These are phyloP conservation scores for Cytospora schulzeri DNA, from an alignment of 2,329 filamentous ascomycete species.

Conservation along the genomic window DNA sequence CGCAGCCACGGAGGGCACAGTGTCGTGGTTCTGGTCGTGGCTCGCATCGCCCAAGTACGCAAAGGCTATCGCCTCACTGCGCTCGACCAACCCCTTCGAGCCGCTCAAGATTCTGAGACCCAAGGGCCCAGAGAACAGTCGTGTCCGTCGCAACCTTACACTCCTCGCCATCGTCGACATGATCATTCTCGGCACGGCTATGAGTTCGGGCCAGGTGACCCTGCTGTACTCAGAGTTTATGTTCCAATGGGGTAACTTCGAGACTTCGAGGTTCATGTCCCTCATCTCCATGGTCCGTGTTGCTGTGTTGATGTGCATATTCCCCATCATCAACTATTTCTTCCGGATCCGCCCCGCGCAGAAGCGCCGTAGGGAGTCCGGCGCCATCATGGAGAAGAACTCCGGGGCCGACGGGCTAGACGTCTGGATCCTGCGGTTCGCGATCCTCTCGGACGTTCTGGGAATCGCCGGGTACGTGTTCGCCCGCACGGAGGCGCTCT, in stretches of 20 bases:
- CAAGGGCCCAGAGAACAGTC: conserved; percentile 61
- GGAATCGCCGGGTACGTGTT: conserved; percentile 77
- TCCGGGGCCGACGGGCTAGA: conserved; percentile 78
- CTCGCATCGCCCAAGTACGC: conserved; percentile 29
- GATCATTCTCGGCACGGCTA: conserved; percentile 76
- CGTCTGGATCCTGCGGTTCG: conserved; percentile 71
- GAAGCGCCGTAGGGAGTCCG: conserved; percentile 43
- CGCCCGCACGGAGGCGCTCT: conserved; percentile 61
- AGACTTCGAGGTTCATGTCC: conserved; percentile 80
- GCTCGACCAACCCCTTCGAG: conserved; percentile 67
- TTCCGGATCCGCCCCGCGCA: conserved; percentile 62
- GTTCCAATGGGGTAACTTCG: conserved; percentile 81
- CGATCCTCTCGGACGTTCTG: conserved; percentile 74
- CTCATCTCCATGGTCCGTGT: conserved; percentile 79
- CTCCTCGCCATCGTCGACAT: conserved; percentile 80
- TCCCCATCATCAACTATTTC: conserved; percentile 76
- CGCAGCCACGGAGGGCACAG: conserved; percentile 28
- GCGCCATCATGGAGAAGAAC: conserved; percentile 50
- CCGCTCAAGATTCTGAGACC: conserved; percentile 81
- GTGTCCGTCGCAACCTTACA: conserved; percentile 78
- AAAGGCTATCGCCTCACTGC: conserved; percentile 38
- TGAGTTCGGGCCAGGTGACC: conserved; percentile 79
- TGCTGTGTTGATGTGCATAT: conserved; percentile 69
- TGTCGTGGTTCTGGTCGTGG: conserved; percentile 14
- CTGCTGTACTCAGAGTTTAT: conserved; percentile 80